These are phyloP conservation scores for Ephemerocybe angulata DNA, from an alignment of 768 basidiomycete genomes.

Conservation along the genomic window DNA sequence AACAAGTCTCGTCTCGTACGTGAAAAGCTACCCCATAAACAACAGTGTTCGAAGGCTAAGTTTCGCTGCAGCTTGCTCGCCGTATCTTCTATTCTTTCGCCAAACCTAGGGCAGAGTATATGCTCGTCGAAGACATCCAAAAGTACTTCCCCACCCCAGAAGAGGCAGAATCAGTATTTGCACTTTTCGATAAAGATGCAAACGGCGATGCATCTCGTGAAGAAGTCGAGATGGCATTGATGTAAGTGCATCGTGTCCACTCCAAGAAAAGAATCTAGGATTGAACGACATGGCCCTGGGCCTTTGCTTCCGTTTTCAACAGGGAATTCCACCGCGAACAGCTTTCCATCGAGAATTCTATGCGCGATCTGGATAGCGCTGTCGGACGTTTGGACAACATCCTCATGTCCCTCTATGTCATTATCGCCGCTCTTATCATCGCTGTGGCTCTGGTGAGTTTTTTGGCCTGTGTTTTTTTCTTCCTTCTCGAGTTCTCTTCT, in stretches of 20 bases:
- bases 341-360: slow-evolving; percentile 75
- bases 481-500: not conserved
- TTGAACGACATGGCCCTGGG: not conserved
- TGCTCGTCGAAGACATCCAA: slow-evolving; percentile 67
- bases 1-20: slow-evolving; percentile 72
- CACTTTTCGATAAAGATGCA: slow-evolving; percentile 64
- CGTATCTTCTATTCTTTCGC: slow-evolving; percentile 85
- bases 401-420: slow-evolving; percentile 73
- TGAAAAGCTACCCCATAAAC: too few relatives aligned
- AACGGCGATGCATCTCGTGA: slow-evolving; percentile 72
- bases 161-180: slow-evolving; percentile 64
- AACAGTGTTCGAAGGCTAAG: too few relatives aligned
- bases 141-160: slow-evolving; percentile 65
- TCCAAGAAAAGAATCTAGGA: not conserved
- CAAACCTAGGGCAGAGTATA: slow-evolving; percentile 51
- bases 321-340: slow-evolving; percentile 86
- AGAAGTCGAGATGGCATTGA: slow-evolving; percentile 72
- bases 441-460: slow-evolving; percentile 70
- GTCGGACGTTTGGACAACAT: slow-evolving; percentile 85
- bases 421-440: slow-evolving; percentile 72
- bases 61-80: slow-evolving; percentile 59
- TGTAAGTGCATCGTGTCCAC: slow-evolving; percentile 37
- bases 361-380: slow-evolving; percentile 88
- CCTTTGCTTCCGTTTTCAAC: slow-evolving; percentile 10
- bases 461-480: not conserved